Conservation (phyloP, 2,329 filamentous ascomycete genomes). For the Apiospora phragmitis region DNA sequence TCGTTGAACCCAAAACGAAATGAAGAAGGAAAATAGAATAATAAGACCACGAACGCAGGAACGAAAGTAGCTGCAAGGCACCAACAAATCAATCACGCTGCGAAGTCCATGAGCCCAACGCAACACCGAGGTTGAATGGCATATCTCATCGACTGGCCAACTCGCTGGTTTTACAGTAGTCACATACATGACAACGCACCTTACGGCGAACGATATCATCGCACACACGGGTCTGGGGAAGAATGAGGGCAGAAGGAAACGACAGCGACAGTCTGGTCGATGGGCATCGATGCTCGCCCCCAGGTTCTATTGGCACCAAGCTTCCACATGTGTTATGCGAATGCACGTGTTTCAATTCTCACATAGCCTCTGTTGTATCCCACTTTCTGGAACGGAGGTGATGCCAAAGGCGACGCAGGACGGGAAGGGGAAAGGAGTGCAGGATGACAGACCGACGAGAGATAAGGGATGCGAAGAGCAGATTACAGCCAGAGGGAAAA, state of each 20-base stretch:
- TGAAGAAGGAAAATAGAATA: background rate
- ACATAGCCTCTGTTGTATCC: background rate
- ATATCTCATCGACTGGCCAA: background rate
- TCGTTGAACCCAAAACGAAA: background rate
- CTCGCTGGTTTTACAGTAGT: background rate
- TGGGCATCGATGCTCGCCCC: background rate
- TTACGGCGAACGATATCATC: background rate
- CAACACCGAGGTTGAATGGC: background rate
- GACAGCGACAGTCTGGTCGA: background rate
- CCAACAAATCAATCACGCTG: background rate
- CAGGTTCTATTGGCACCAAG: background rate
- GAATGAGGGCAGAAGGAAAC: background rate
- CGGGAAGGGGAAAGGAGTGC: background rate
- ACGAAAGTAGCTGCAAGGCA: background rate
- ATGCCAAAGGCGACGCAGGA: background rate
- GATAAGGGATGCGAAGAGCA: background rate
- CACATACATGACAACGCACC: slow-evolving; percentile 7
- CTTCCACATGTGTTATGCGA: background rate
- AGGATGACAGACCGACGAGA: background rate
- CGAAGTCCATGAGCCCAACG: background rate
- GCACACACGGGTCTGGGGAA: background rate
- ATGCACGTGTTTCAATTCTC: background rate
- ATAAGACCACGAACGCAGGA: background rate
- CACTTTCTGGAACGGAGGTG: background rate
- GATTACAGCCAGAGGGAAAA: background rate